A percentile compares a stretch with the other conserved stretches of the same genome.
Conservation (phyloP, 2,329 filamentous ascomycete genomes). For the Hypoxylon sp. region DNA sequence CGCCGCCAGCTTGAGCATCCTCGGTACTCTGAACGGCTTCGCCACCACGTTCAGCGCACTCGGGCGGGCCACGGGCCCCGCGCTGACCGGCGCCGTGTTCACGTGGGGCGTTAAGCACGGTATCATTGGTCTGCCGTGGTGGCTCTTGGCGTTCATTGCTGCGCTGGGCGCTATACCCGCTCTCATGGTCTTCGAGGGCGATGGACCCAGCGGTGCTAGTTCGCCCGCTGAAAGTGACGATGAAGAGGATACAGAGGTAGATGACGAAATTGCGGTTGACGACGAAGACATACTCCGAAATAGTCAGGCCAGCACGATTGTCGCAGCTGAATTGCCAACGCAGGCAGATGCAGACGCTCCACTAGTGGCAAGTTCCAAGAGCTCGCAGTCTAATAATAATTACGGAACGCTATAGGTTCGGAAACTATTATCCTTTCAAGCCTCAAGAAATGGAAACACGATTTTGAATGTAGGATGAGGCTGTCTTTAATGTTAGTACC, state of each 20-base stretch:
- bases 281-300: conserved; percentile 41
- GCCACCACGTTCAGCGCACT: conserved; percentile 86
- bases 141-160: conserved; percentile 76
- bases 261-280: conserved; percentile 51
- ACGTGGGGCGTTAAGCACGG: conserved; percentile 80
- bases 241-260: conserved; percentile 52
- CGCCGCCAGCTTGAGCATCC: conserved; percentile 77
- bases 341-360: background rate
- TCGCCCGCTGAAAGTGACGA: conserved; percentile 47
- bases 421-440: background rate
- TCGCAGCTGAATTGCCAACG: conserved; percentile 8
- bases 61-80: conserved; percentile 83
- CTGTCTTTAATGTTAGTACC: conserved; percentile 12
- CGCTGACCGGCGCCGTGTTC: conserved; percentile 78
- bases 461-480: background rate
- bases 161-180: conserved; percentile 77
- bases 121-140: conserved; percentile 85
- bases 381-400: background rate
- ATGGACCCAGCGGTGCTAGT: conserved; percentile 69
- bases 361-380: background rate
- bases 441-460: background rate
- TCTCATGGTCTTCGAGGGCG: conserved; percentile 79
- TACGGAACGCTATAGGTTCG: conserved; percentile 25
- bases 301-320: conserved; percentile 29
- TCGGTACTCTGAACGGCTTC: conserved; percentile 92